These are phyloP conservation scores for Colletotrichum camelliae DNA, from an alignment of 2,329 filamentous ascomycete species.

Conservation along the genomic window DNA sequence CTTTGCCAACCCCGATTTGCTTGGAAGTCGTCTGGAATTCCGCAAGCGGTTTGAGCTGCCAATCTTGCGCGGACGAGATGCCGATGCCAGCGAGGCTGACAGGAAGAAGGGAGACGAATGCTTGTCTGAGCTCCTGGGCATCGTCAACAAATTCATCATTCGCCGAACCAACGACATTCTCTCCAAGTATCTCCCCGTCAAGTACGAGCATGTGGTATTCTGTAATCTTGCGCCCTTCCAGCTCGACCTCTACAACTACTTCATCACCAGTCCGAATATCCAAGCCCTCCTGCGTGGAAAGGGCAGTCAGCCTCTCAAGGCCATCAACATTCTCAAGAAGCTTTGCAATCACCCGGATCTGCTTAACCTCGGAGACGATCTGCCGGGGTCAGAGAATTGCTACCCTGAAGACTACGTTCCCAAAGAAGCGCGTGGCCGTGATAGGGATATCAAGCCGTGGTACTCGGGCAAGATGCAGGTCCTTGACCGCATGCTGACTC, in stretches of 20 bases:
- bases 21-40: constrained; percentile 89
- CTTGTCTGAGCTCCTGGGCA: constrained; percentile 76
- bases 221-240: constrained; percentile 95
- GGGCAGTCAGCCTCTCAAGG: constrained; percentile 93
- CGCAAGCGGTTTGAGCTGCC: constrained; percentile 93
- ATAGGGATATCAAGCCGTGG: constrained; percentile 92
- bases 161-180: constrained; percentile 96
- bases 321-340: constrained; percentile 96
- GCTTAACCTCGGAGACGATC: constrained; percentile 79
- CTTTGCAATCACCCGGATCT: constrained; percentile 98
- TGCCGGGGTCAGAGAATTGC: constrained; percentile 83
- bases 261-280: constrained; percentile 94
- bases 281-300: constrained; percentile 90
- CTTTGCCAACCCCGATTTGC: constrained; percentile 92
- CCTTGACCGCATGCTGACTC: constrained; percentile 95
- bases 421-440: constrained; percentile 85
- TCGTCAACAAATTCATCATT: constrained; percentile 99
- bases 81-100: constrained; percentile 83
- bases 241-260: constrained; percentile 92
- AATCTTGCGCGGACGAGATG: constrained; percentile 89
- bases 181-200: constrained; percentile 96
- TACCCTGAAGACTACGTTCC: constrained; percentile 89
- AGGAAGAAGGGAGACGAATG: constrained; percentile 84
- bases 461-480: constrained; percentile 99
- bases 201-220: constrained; percentile 99